Evolutionary conservation across 495 filamentous ascomycete species (phyloP).

Genomic region (Lindgomyces ingoldianus): DNA sequence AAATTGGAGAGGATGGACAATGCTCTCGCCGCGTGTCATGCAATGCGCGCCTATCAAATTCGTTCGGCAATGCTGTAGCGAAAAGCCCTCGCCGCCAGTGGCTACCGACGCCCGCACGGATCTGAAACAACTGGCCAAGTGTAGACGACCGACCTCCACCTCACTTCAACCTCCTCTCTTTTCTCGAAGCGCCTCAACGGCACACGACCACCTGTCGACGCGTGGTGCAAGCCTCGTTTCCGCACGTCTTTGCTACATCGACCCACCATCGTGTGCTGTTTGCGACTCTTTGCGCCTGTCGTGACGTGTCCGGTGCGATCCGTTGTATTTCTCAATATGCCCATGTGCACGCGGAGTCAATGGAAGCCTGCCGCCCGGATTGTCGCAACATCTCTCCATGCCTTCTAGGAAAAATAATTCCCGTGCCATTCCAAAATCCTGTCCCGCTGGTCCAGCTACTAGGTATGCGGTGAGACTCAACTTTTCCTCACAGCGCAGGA

Average conservation of each 20-base stretch:
- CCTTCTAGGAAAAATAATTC: not conserved
- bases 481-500: too few species aligned
- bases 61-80: not conserved
- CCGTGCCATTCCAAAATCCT: not conserved
- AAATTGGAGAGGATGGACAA: not conserved
- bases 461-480: too few species aligned
- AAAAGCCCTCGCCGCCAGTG: conserved; percentile 15
- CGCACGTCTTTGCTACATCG: conserved; percentile 21
- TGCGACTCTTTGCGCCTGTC: conserved; percentile 10
- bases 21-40: conserved; percentile 2
- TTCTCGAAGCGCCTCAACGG: conserved; percentile 24
- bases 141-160: conserved; percentile 16
- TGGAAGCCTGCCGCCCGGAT: conserved; percentile 14
- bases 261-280: not conserved
- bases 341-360: not conserved
- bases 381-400: conserved; percentile 8
- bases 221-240: conserved; percentile 12
- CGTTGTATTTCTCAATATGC: not conserved
- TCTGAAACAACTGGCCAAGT: conserved; percentile 21
- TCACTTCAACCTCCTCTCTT: conserved; percentile 12
- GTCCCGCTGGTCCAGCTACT: not conserved
- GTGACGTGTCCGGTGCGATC: conserved; percentile 26
- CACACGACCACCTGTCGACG: conserved; percentile 28
- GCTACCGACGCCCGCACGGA: conserved; percentile 1
- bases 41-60: conserved; percentile 20